Conservation (phyloP, 805 yeast species). For the Ogataea populi-albae region DNA sequence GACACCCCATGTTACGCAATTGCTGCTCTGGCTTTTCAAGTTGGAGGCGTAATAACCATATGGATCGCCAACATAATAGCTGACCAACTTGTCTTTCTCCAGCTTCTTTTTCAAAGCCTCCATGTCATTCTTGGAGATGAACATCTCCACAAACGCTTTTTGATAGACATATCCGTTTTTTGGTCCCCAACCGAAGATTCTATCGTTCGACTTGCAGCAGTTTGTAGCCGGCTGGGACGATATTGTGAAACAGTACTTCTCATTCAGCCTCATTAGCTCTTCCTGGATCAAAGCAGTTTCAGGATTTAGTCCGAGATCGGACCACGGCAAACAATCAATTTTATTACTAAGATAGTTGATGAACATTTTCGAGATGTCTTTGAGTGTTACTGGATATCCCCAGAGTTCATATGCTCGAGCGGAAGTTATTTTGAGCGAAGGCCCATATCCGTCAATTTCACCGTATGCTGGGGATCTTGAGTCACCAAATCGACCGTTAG, state of each 20-base stretch:
- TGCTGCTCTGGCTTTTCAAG: slow-evolving; percentile 51
- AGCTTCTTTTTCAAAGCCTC: slow-evolving; percentile 52
- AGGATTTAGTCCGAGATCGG: slow-evolving; percentile 77
- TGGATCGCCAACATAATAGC: slow-evolving; percentile 74
- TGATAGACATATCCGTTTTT: slow-evolving; percentile 83
- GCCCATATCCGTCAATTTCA: slow-evolving; percentile 97
- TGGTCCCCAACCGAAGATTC: slow-evolving; percentile 98
- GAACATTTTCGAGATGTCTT: slow-evolving; percentile 67
- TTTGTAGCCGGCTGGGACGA: slow-evolving; percentile 96
- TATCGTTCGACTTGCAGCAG: slow-evolving; percentile 74
- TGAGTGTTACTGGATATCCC: slow-evolving; percentile 67
- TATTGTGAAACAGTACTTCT: slow-evolving; percentile 74
- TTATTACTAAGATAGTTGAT: slow-evolving; percentile 70
- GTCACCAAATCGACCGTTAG: slow-evolving; percentile 94
- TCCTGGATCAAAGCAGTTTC: slow-evolving; percentile 94
- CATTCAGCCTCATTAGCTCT: slow-evolving; percentile 76
- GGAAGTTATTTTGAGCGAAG: slow-evolving; percentile 73
- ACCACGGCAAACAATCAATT: slow-evolving; percentile 85
- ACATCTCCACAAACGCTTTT: slow-evolving; percentile 89
- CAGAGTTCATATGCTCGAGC: slow-evolving; percentile 67
- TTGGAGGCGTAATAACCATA: slow-evolving; percentile 59
- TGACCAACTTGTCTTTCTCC: slow-evolving; percentile 47
- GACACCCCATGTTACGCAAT: slow-evolving; percentile 97
- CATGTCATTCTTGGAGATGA: slow-evolving; percentile 76
- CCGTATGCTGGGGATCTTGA: slow-evolving; percentile 96